These are phyloP conservation scores for Xylaria sp. DNA, from an alignment of 2,329 filamentous ascomycete genomes.

Conservation along the genomic window DNA sequence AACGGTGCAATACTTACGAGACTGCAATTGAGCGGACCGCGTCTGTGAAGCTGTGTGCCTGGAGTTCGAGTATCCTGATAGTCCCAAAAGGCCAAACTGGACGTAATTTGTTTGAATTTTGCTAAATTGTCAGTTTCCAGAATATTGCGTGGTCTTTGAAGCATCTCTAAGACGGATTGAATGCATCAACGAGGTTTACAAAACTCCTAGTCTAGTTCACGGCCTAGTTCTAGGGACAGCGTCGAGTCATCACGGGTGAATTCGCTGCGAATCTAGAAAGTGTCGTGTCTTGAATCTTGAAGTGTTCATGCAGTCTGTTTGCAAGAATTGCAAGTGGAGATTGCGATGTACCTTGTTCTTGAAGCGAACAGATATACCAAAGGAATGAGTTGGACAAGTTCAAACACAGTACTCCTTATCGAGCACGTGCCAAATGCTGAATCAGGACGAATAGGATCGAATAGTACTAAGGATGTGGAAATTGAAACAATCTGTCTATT, in stretches of 20 bases:
- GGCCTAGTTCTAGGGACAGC: slow-evolving; percentile 32
- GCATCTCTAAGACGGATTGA: slow-evolving; percentile 33
- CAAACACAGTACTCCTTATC: slow-evolving; percentile 8
- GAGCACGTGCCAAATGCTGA: not conserved
- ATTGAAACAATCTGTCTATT: not conserved
- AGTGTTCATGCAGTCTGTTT: not conserved
- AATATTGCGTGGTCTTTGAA: slow-evolving; percentile 38
- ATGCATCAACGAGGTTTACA: slow-evolving; percentile 26
- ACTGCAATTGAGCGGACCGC: slow-evolving; percentile 22
- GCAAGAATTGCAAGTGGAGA: not conserved
- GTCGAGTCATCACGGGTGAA: slow-evolving; percentile 36
- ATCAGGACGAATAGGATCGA: not conserved
- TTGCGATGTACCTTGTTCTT: not conserved
- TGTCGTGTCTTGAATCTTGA: slow-evolving; percentile 20
- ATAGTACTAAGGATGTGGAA: not conserved
- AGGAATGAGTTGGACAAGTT: slow-evolving; percentile 1
- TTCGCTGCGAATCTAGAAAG: slow-evolving; percentile 16
- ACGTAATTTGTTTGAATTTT: slow-evolving; percentile 6
- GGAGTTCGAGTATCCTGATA: slow-evolving; percentile 14
- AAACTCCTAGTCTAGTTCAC: slow-evolving; percentile 28
- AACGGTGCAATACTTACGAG: slow-evolving; percentile 3
- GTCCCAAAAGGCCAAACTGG: slow-evolving; percentile 2
- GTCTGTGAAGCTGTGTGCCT: slow-evolving; percentile 18
- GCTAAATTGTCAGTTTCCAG: slow-evolving; percentile 23
- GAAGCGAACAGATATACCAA: slow-evolving; percentile 5